phyloP scores from a whole-genome alignment of 2,329 filamentous ascomycete species.

The Cryphonectria japonica region DNA sequence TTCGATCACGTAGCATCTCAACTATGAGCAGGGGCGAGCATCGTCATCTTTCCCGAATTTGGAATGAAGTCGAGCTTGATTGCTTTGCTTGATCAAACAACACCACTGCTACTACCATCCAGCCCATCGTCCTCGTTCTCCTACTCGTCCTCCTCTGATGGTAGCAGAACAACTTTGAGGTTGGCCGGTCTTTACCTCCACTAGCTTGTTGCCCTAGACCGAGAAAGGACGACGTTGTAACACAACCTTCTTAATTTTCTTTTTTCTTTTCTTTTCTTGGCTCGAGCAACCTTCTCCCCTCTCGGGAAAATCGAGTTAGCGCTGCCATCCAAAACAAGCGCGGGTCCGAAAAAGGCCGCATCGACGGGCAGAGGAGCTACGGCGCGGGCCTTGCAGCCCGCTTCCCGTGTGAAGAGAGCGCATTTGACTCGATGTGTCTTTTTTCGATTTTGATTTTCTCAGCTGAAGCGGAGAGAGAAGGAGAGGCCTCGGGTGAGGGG shows the following conservation, averaged over 20 bases:
- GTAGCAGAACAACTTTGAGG: neutral
- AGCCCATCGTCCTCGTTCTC: too few relatives aligned
- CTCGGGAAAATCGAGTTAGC: conserved; percentile 4
- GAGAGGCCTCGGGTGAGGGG: neutral
- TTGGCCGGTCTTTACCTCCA: neutral
- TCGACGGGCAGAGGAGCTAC: conserved; percentile 11
- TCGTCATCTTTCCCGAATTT: neutral
- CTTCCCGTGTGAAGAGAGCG: conserved; percentile 11
- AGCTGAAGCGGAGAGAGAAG: neutral
- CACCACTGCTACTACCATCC: neutral
- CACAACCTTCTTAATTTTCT: neutral
- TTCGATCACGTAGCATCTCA: neutral
- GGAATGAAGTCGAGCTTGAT: neutral
- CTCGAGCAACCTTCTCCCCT: neutral
- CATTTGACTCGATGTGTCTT: neutral
- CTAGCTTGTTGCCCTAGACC: neutral
- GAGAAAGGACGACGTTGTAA: neutral
- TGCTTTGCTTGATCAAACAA: neutral
- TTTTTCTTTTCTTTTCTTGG: neutral
- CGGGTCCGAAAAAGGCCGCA: neutral
- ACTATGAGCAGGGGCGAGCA: neutral
- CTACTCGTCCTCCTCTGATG: too few relatives aligned
- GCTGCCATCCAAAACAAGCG: conserved; percentile 3
- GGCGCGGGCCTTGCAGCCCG: conserved; percentile 20
- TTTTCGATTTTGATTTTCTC: neutral